Evolutionary conservation across 2,329 filamentous ascomycete genomes (phyloP).

Genomic region (Ophiostoma sp.): DNA sequence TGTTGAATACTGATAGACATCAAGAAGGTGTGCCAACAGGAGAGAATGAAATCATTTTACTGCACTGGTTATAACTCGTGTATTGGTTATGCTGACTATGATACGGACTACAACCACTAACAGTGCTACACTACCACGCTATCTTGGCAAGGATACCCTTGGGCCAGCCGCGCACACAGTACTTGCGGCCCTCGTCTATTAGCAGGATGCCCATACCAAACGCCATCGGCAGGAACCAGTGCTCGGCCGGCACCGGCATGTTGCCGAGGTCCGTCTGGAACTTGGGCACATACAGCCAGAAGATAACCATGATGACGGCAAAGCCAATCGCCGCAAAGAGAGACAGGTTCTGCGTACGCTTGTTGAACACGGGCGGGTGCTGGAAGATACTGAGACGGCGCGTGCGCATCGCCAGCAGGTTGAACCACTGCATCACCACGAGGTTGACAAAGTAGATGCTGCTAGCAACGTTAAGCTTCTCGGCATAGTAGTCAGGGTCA

Average conservation of each 20-base stretch:
- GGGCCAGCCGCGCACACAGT: slow-evolving; percentile 54
- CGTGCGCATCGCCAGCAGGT: slow-evolving; percentile 63
- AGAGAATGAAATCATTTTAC: neutral
- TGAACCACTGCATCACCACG: slow-evolving; percentile 79
- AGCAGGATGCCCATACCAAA: slow-evolving; percentile 62
- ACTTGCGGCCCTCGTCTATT: slow-evolving; percentile 64
- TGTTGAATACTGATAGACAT: slow-evolving; percentile 2
- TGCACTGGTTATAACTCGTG: neutral
- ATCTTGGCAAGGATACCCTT: slow-evolving; percentile 51
- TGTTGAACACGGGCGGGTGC: slow-evolving; percentile 63
- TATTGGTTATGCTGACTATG: no score
- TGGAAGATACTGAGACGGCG: slow-evolving; percentile 63
- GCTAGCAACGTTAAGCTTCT: slow-evolving; percentile 57
- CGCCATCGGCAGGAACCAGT: slow-evolving; percentile 71
- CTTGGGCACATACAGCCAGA: slow-evolving; percentile 63
- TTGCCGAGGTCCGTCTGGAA: slow-evolving; percentile 59
- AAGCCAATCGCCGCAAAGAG: slow-evolving; percentile 67
- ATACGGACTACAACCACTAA: neutral
- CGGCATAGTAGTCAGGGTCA: slow-evolving; percentile 49
- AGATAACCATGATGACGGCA: slow-evolving; percentile 61
- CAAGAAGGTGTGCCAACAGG: neutral
- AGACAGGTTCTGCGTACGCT: slow-evolving; percentile 58
- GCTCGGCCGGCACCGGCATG: slow-evolving; percentile 58
- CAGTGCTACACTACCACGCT: slow-evolving; percentile 49
- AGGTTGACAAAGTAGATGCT: slow-evolving; percentile 76